Evolutionary conservation across 139 green algal genomes (phyloP), one percentile per base, ranked within the genome.

Genomic region (Microglena sp.): DNA sequence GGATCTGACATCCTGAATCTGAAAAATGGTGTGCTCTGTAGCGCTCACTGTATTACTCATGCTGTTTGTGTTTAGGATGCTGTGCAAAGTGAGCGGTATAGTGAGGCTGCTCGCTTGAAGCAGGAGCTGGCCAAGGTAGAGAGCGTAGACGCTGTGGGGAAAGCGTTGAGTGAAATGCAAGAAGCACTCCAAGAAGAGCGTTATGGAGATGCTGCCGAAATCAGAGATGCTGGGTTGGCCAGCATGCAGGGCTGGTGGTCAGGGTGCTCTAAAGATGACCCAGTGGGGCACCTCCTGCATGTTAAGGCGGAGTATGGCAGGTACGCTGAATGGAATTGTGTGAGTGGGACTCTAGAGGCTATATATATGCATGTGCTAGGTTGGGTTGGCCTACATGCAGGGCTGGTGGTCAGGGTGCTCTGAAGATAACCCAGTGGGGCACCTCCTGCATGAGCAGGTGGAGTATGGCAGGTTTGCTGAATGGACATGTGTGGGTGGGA

Each of bases 201-300:
- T n/a, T 95, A 90, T 53, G 66, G 31, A 11, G 66, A 67, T 3
- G 89, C 89, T 2, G 85, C 85, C 1, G 32, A 33, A 33, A 62
- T 95, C 35, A 58, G 86, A 5, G 89, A 95, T 69, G 45, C 73
- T 24, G 79, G 74, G 26, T 55, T 69, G 1, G 66, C 66, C 8
- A 63, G 77, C 2, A 55, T 93, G 53, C 22, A 80, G 29, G 89
- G 89, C 28, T 95, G 89, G 89, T 95, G 89, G 89, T 33, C 69
- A 3, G 79, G 75, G 30, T 64, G 68, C n/a, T 65, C 62, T n/a
- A 69, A 78, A 2, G 74, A 75, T 4, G 87, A 95, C 75, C 67
- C 83, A 6, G 31, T 55, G 15, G 89, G 89, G 11, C 85, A 94
- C 74, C 56, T 95, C 29, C 65, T 95, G 61, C 75, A 79, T 61